A percentile compares a stretch with the other conserved stretches of the same genome.
Evolutionary conservation across 345 rosid genomes (phyloP).

Genomic region (Salix brachista): DNA sequence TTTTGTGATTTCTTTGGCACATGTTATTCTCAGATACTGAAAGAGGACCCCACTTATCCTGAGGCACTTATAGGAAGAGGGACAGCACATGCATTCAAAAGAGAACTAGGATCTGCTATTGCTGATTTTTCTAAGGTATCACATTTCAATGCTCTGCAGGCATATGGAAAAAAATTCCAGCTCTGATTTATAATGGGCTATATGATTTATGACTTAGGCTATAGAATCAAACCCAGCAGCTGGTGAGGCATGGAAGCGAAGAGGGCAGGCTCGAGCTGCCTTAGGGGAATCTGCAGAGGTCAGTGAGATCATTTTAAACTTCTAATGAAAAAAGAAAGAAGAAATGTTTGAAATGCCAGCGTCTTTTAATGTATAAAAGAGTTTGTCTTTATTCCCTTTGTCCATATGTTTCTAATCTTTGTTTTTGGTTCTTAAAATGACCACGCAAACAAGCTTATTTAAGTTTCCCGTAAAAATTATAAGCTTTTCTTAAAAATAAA

Average conservation of each 20-base stretch:
- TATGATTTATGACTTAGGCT: slow-evolving; percentile 47
- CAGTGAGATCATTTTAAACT: slow-evolving; percentile 17
- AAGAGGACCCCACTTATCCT: slow-evolving; percentile 78
- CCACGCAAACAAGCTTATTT: not conserved
- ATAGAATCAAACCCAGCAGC: slow-evolving; percentile 83
- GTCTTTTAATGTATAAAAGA: not conserved
- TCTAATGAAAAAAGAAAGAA: not conserved
- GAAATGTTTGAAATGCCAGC: no score
- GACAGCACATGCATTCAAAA: slow-evolving; percentile 89
- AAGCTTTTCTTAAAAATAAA: not conserved
- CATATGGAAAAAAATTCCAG: not conserved
- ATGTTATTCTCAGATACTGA: slow-evolving; percentile 52
- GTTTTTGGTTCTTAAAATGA: not conserved
- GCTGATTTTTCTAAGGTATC: slow-evolving; percentile 86
- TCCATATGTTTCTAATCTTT: slow-evolving; percentile 7
- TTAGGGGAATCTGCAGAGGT: slow-evolving; percentile 83
- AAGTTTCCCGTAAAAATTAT: not conserved
- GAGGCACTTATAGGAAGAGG: slow-evolving; percentile 98
- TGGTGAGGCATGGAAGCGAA: slow-evolving; percentile 98
- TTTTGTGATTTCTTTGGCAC: slow-evolving; percentile 9
- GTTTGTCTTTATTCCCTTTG: not conserved
- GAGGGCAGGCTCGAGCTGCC: slow-evolving; percentile 99
- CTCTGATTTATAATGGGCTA: slow-evolving; percentile 10
- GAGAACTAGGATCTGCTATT: slow-evolving; percentile 83
- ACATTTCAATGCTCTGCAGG: not conserved